Percentiles rank a stretch among this genome's conserved stretches.
Evolutionary conservation across 2,329 filamentous ascomycete species (phyloP).

Genomic region (Allantophomopsis lycopodina): DNA sequence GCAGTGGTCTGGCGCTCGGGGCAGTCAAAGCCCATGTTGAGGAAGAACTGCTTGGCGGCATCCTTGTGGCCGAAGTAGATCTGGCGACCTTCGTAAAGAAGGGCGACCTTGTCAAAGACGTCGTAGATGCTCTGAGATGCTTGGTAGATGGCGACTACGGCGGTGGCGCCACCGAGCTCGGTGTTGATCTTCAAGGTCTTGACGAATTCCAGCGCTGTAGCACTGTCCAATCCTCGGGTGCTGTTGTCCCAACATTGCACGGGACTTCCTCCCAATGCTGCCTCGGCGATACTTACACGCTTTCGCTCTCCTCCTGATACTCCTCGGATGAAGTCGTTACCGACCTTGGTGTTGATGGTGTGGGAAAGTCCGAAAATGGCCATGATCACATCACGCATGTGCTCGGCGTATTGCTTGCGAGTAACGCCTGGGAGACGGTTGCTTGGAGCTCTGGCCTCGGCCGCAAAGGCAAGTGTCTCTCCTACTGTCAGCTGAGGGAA

Average conservation of each 20-base stretch:
- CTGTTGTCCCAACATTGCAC: slow-evolving; percentile 66
- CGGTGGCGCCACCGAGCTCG: slow-evolving; percentile 47
- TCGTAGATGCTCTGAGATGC: slow-evolving; percentile 55
- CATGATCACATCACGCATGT: slow-evolving; percentile 41
- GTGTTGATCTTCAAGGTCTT: slow-evolving; percentile 48
- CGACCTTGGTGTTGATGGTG: slow-evolving; percentile 58
- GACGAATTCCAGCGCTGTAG: slow-evolving; percentile 60
- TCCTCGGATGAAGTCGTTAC: slow-evolving; percentile 56
- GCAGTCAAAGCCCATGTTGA: slow-evolving; percentile 55
- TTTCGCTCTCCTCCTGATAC: slow-evolving; percentile 60
- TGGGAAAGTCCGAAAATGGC: slow-evolving; percentile 60
- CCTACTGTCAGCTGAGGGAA: slow-evolving; percentile 64
- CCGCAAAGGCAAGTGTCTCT: slow-evolving; percentile 60
- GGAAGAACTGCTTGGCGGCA: slow-evolving; percentile 53
- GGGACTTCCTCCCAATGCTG: slow-evolving; percentile 41
- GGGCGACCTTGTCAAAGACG: slow-evolving; percentile 52
- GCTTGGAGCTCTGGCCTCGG: slow-evolving; percentile 52
- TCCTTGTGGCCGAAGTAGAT: slow-evolving; percentile 55
- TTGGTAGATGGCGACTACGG: slow-evolving; percentile 58
- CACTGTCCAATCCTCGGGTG: slow-evolving; percentile 59
- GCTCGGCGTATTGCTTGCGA: slow-evolving; percentile 31
- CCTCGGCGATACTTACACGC: slow-evolving; percentile 70
- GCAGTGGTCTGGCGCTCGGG: slow-evolving; percentile 36
- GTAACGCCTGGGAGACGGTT: slow-evolving; percentile 45
- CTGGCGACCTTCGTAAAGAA: slow-evolving; percentile 54